Evolutionary conservation across 805 yeast species (phyloP).

Genomic region (Ogataea angusta): DNA sequence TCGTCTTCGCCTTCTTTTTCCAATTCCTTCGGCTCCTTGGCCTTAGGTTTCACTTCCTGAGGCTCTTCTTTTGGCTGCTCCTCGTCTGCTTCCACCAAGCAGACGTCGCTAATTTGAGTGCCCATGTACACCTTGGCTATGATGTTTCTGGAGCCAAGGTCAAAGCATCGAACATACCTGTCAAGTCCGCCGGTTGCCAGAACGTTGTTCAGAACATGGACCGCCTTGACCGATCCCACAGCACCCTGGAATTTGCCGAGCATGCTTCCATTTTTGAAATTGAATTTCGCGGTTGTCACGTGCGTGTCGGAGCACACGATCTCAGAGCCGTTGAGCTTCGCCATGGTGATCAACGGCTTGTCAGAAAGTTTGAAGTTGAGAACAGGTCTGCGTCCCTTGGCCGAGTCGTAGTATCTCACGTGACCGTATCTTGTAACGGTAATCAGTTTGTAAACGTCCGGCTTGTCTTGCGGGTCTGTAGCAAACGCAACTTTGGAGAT

Average conservation of each 20-base stretch:
- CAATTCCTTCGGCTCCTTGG: background rate
- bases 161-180: constrained; percentile 77
- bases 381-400: constrained; percentile 65
- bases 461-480: constrained; percentile 28
- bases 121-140: constrained; percentile 75
- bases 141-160: constrained; percentile 53
- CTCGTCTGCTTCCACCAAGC: constrained; percentile 46
- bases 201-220: constrained; percentile 35
- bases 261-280: constrained; percentile 47
- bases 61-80: constrained; percentile 27
- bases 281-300: constrained; percentile 56
- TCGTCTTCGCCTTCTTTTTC: constrained; percentile 36
- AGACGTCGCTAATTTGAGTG: constrained; percentile 57
- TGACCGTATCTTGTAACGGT: constrained; percentile 76
- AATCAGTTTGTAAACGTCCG: constrained; percentile 48
- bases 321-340: constrained; percentile 37
- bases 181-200: constrained; percentile 84
- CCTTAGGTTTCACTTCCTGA: constrained; percentile 32
- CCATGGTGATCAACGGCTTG: constrained; percentile 47
- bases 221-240: constrained; percentile 61
- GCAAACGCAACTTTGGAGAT: constrained; percentile 54
- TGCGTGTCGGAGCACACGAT: constrained; percentile 73
- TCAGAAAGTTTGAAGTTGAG: constrained; percentile 52
- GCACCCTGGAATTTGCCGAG: constrained; percentile 76
- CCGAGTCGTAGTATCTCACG: constrained; percentile 68